Evolutionary conservation across 139 green algal species (phyloP).

Genomic region (Chlorella sp.): DNA sequence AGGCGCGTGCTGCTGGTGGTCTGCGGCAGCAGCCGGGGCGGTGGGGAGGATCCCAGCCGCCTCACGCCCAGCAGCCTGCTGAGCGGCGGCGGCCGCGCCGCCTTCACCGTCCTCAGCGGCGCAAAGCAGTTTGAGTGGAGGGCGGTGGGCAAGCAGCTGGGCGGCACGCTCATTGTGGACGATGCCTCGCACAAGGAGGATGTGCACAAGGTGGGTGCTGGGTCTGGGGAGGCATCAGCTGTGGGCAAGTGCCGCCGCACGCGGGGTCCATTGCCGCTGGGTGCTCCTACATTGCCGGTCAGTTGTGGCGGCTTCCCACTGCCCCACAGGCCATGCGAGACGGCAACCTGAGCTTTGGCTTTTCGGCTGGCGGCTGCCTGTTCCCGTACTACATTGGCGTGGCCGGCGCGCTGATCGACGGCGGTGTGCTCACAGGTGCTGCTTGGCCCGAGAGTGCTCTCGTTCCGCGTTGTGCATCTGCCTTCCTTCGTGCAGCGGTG

Average conservation of each 20-base stretch:
- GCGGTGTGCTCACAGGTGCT: slow-evolving; percentile 58
- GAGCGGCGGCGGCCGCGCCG: too few relatives aligned
- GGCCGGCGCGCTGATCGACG: slow-evolving; percentile 45
- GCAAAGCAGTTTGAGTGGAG: too few relatives aligned
- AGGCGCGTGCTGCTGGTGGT: too few relatives aligned
- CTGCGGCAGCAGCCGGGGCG: too few relatives aligned
- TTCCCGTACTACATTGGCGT: slow-evolving; percentile 79
- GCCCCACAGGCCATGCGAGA: slow-evolving; percentile 5
- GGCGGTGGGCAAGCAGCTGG: background rate
- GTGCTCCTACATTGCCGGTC: background rate
- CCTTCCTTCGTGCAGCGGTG: background rate
- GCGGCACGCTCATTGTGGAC: slow-evolving; percentile 33
- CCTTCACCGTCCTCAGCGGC: too few relatives aligned
- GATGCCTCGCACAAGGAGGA: slow-evolving; percentile 18
- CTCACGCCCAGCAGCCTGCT: too few relatives aligned
- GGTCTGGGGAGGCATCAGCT: background rate
- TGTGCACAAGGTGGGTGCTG: slow-evolving; percentile 17
- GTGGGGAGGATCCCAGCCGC: too few relatives aligned
- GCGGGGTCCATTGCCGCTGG: background rate
- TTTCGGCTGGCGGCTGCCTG: slow-evolving; percentile 55
- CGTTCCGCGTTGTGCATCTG: background rate
- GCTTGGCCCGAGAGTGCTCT: background rate
- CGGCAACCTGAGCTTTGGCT: slow-evolving; percentile 44
- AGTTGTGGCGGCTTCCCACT: background rate
- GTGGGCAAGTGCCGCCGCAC: background rate